phyloP scores from a whole-genome alignment of 345 rosid species.

The Melaleuca quinquenervia region DNA sequence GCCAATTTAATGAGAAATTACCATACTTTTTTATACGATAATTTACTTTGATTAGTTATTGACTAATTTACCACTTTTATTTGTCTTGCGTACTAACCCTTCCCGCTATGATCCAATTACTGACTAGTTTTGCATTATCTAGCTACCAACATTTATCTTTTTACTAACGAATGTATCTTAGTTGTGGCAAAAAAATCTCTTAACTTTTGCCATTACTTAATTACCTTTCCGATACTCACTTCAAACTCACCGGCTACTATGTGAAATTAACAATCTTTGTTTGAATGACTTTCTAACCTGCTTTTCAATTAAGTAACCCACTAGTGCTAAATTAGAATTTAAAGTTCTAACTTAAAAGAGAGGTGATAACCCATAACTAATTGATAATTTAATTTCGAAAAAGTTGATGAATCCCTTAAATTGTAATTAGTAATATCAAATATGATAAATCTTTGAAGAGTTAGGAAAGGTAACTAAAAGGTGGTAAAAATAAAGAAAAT shows the following conservation, averaged over 20 bases:
- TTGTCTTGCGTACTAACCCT: not conserved
- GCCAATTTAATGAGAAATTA: not conserved
- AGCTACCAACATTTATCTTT: not conserved
- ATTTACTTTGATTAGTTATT: not conserved
- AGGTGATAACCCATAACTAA: not conserved
- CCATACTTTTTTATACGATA: not conserved
- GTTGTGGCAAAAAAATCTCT: too few species aligned
- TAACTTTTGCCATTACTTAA: not conserved
- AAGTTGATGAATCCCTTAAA: not conserved
- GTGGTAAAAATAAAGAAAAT: not conserved
- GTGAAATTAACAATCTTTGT: not conserved
- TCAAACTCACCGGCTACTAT: not conserved
- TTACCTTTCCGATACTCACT: not conserved
- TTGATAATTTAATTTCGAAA: too few species aligned
- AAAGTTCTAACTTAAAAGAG: not conserved
- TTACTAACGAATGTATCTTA: not conserved
- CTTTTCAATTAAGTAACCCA: not conserved
- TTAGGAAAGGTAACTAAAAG: not conserved
- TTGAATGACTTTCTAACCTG: not conserved
- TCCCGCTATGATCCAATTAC: not conserved
- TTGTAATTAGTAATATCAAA: not conserved
- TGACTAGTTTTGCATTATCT: not conserved
- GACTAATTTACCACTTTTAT: not conserved
- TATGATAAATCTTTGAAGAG: not conserved
- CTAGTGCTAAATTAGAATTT: not conserved